A percentile compares a stretch with the other conserved stretches of the same genome.
phyloP scores from a whole-genome alignment of 2,329 filamentous ascomycete species.

The Hymenoscyphus infarciens region DNA sequence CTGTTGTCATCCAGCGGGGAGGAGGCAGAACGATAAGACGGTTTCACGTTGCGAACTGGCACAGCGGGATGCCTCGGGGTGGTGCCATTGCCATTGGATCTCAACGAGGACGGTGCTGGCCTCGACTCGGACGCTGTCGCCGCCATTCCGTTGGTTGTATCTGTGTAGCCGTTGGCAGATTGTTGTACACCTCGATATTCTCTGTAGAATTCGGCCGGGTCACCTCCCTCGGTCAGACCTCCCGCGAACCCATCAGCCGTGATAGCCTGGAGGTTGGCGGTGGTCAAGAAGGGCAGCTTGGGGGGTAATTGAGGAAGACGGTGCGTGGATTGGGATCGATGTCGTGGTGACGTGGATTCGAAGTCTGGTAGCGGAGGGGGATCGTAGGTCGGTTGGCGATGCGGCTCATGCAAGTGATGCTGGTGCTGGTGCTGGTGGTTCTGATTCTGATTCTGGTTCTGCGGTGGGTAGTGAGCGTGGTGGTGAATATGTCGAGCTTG shows the following conservation, averaged over 20 bases:
- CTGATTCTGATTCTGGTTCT: background rate
- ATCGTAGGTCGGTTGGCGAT: constrained; percentile 22
- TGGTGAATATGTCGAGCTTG: constrained; percentile 1
- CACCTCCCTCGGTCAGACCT: constrained; percentile 23
- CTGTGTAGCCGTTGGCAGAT: constrained; percentile 22
- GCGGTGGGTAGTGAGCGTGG: constrained; percentile 3
- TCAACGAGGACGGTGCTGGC: constrained; percentile 40
- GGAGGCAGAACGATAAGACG: constrained; percentile 51
- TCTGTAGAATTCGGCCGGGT: constrained; percentile 50
- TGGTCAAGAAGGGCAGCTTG: constrained; percentile 30
- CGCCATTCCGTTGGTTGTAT: constrained; percentile 28
- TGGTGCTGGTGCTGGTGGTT: no score
- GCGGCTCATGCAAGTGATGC: constrained; percentile 22
- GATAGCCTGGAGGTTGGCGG: constrained; percentile 28
- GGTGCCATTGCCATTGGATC: constrained; percentile 49
- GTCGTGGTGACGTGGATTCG: constrained; percentile 17
- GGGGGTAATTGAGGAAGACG: constrained; percentile 24
- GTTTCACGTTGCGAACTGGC: constrained; percentile 41
- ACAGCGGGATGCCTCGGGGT: constrained; percentile 46
- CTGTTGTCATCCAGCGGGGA: constrained; percentile 49
- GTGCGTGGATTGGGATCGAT: constrained; percentile 7
- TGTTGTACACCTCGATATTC: constrained; percentile 39
- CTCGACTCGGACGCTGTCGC: constrained; percentile 39
- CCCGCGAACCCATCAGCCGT: constrained; percentile 27
- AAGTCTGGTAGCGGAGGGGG: constrained; percentile 26